phyloP scores from a whole-genome alignment of 2,329 filamentous ascomycete genomes.

The Diaporthe destruens region DNA sequence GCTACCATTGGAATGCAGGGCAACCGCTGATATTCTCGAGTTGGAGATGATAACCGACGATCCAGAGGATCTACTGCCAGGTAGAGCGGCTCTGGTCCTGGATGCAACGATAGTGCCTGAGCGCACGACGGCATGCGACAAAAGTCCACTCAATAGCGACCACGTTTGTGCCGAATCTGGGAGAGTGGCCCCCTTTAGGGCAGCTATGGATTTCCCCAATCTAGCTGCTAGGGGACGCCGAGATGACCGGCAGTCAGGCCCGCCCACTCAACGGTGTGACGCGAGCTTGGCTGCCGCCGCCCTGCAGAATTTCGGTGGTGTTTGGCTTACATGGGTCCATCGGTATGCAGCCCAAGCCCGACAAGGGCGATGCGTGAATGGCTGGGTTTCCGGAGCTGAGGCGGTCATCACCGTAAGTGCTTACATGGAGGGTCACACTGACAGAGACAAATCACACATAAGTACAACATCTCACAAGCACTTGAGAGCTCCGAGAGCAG shows the following conservation, averaged over 20 bases:
- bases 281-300: constrained; percentile 26
- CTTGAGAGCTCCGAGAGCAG: constrained; percentile 1
- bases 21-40: background rate
- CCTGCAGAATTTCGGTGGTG: constrained; percentile 17
- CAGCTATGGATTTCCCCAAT: constrained; percentile 30
- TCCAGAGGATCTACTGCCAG: background rate
- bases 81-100: background rate
- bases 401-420: constrained; percentile 22
- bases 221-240: constrained; percentile 17
- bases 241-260: constrained; percentile 24
- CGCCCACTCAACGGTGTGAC: constrained; percentile 17
- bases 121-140: background rate
- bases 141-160: background rate
- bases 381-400: constrained; percentile 22
- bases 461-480: constrained; percentile 27
- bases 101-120: background rate
- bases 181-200: constrained; percentile 4
- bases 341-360: constrained; percentile 10
- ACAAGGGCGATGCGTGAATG: constrained; percentile 17
- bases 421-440: constrained; percentile 35
- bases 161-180: background rate
- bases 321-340: constrained; percentile 15
- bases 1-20: background rate
- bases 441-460: constrained; percentile 23
- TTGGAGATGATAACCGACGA: background rate